Base-by-base conservation (phyloP, 768 basidiomycete species). In the Leccinum boreale region DNA sequence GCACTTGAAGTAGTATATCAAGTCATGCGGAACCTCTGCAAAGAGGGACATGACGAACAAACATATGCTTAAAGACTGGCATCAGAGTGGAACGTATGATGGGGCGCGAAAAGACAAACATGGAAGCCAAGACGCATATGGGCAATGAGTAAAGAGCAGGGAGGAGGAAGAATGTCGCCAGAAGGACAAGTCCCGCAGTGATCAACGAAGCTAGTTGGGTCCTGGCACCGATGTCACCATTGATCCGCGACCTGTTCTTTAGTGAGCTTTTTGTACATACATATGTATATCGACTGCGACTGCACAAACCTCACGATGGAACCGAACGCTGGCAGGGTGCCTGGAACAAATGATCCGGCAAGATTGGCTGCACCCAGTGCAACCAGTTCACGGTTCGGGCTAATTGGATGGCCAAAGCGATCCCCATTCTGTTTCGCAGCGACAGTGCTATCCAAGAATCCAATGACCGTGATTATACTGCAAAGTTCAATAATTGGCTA, bases 371-470 rank as follows among this genome's bases (percentile, higher is more conserved):
- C 85, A 46, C 93, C 78, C 17, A 99, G 78, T 1, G 97, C 97
- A 24, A 98, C 95, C 1, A 98, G 80, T 68, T 99, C 97, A 28
- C 97, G 87, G 69, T 98, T 99, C 0, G 94, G 93, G 61, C 86
- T 90, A 61, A 98, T 90, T 0, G 90, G 82, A 70, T 98, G 88
- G 3, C 92, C 90, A 67, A 88, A 98, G 12, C 87, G 86, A 4
- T 85, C 82, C 0, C 85, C 85, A 58, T 90, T 95, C 70, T 98
- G 94, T 67, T 98, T 97, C 3, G 96, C 96, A 0, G 94, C 91
- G 3, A 94, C 93, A 60, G 97, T 94, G 59, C 90, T 92, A 70
- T 99, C 96, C 59, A 99, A 77, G 70, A 95, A 97, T 1, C 97
- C 97, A 21, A 93, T 81, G 44, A 96, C 80, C 0, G 90, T 83